Evolutionary conservation across 192 early-diverging fungal species (phyloP).

Genomic region (Backusella tuberculispora): DNA sequence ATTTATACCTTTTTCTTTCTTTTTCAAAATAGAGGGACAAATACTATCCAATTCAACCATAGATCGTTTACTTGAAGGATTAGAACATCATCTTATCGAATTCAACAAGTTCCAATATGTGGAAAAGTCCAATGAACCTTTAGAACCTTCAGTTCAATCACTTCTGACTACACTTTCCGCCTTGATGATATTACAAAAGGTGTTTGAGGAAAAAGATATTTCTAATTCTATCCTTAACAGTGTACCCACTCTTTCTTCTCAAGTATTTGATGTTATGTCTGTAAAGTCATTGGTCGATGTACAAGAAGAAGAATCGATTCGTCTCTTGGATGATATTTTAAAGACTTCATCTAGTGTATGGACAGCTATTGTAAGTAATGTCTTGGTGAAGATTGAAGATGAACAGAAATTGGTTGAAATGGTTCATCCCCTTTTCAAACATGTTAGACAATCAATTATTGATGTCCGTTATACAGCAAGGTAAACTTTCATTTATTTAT

Average conservation of each 20-base stretch:
- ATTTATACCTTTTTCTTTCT: neutral
- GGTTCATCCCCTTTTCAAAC: conserved; percentile 2
- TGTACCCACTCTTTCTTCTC: neutral
- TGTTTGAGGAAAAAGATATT: neutral
- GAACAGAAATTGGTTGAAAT: neutral
- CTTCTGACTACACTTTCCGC: neutral
- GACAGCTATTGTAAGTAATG: neutral
- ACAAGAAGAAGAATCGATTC: neutral
- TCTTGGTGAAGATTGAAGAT: neutral
- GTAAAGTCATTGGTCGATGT: conserved; percentile 1
- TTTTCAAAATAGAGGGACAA: neutral
- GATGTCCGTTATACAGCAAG: conserved; percentile 42
- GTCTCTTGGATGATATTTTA: conserved; percentile 1
- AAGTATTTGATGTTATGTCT: conserved; percentile 23
- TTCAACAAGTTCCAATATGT: conserved; percentile 4
- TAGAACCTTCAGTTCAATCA: neutral
- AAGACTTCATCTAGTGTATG: conserved; percentile 1
- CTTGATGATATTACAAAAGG: conserved; percentile 1
- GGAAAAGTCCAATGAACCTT: neutral
- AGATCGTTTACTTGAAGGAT: neutral
- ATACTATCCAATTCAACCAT: conserved; percentile 5
- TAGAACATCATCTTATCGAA: neutral
- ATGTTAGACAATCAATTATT: conserved; percentile 41
- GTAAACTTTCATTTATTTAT: conserved; percentile 27
- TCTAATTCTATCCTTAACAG: neutral